Percentiles rank a stretch among this genome's conserved stretches.
Conservation (phyloP, 768 basidiomycete genomes). For the Rhodotorula diobovata region DNA sequence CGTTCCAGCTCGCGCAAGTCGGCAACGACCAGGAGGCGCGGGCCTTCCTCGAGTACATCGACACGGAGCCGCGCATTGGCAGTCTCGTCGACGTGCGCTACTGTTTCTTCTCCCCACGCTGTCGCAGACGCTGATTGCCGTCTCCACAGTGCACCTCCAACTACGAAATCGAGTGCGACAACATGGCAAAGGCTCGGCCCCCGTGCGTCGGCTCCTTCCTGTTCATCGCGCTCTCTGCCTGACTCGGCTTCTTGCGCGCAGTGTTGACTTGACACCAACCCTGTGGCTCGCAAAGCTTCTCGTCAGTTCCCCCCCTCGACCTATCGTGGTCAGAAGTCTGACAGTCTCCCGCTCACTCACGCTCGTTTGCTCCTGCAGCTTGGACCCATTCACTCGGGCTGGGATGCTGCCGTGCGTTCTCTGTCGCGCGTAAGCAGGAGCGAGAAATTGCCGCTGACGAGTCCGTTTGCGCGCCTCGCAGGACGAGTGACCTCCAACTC, state of each 20-base stretch:
- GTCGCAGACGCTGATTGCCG: neutral
- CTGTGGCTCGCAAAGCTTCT: slow-evolving; percentile 48
- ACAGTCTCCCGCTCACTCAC: neutral
- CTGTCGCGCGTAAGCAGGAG: too few relatives aligned
- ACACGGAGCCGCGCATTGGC: slow-evolving; percentile 48
- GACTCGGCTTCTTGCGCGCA: neutral
- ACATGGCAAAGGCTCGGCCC: slow-evolving; percentile 19
- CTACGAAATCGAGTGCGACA: slow-evolving; percentile 33
- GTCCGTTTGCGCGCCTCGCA: too few relatives aligned
- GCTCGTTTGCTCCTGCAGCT: neutral
- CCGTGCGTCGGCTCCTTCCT: neutral
- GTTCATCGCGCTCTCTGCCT: neutral
- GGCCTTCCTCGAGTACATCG: slow-evolving; percentile 47
- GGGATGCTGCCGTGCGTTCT: neutral
- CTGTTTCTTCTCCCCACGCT: slow-evolving; percentile 27
- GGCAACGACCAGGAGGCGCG: slow-evolving; percentile 44
- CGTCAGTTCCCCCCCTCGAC: neutral
- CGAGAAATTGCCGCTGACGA: too few relatives aligned
- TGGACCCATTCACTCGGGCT: neutral
- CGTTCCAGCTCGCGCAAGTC: slow-evolving; percentile 45
- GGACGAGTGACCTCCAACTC: too few relatives aligned
- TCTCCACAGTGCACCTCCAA: neutral
- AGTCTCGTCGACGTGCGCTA: slow-evolving; percentile 46
- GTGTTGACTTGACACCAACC: slow-evolving; percentile 45
- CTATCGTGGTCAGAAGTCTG: neutral